Percentiles rank a stretch among this genome's conserved stretches.
These are phyloP conservation scores for Thalia dealbata DNA, from an alignment of 176 grass and related monocot genomes.

Conservation along the genomic window DNA sequence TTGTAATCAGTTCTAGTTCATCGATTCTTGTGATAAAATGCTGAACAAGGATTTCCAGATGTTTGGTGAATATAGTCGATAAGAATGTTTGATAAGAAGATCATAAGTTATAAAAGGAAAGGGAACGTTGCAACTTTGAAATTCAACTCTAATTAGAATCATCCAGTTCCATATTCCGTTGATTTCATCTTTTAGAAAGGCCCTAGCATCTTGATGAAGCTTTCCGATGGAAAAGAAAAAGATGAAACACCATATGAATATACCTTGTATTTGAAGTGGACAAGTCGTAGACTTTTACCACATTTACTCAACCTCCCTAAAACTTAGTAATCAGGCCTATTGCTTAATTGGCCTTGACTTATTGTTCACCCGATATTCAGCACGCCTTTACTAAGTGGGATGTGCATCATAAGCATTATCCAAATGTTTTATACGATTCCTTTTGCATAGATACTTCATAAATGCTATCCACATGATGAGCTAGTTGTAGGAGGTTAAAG, in stretches of 20 bases:
- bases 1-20: background rate
- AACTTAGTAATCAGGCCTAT: no score
- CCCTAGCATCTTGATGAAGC: no score
- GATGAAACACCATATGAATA: no score
- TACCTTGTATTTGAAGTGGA: no score
- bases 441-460: background rate
- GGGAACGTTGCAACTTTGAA: background rate
- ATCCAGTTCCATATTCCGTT: background rate
- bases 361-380: background rate
- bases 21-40: background rate
- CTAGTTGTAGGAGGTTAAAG: background rate
- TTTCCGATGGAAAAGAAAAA: no score
- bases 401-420: background rate
- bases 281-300: no score
- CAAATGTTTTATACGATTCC: background rate
- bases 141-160: background rate
- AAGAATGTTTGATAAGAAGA: no score
- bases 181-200: no score
- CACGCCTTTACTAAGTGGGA: background rate
- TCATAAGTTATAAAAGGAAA: no score
- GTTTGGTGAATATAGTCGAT: background rate
- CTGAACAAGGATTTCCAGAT: background rate
- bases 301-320: no score
- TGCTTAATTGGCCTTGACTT: background rate
- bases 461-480: background rate